Conservation (phyloP, 192 early-diverging fungal species). For the Phlyctochytrium bullatum region DNA sequence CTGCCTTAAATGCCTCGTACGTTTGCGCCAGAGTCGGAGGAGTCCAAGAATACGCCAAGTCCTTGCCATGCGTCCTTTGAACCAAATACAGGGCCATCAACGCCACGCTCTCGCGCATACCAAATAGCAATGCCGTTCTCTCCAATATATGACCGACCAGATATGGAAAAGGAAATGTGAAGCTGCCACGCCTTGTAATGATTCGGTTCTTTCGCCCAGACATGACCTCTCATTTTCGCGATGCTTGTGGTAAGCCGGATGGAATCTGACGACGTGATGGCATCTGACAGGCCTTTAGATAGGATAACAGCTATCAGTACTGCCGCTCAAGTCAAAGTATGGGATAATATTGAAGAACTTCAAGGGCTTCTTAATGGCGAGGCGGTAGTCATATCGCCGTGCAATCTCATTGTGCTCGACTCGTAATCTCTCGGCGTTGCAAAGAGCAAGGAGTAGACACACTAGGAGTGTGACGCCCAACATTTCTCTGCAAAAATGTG, state of each 20-base stretch:
- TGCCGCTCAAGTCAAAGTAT: slow-evolving; percentile 20
- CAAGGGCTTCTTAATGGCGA: slow-evolving; percentile 39
- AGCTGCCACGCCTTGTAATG: slow-evolving; percentile 71
- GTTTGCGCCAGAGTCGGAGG: slow-evolving; percentile 31
- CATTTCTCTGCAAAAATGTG: neutral
- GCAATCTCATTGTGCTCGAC: slow-evolving; percentile 23
- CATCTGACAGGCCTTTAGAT: no score
- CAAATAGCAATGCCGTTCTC: slow-evolving; percentile 79
- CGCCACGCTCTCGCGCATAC: slow-evolving; percentile 61
- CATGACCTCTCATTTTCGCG: slow-evolving; percentile 47
- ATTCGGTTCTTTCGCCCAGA: slow-evolving; percentile 64
- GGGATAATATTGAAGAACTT: slow-evolving; percentile 32
- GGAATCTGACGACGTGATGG: slow-evolving; percentile 23
- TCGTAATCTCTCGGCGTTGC: no score
- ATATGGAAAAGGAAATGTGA: slow-evolving; percentile 58
- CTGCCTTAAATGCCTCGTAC: neutral
- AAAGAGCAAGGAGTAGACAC: no score
- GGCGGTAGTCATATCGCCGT: slow-evolving; percentile 34
- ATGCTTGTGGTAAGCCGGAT: slow-evolving; percentile 61
- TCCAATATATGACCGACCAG: slow-evolving; percentile 58
- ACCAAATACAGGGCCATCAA: slow-evolving; percentile 63
- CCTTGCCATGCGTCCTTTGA: slow-evolving; percentile 64
- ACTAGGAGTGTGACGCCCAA: no score
- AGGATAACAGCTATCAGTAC: slow-evolving; percentile 12
- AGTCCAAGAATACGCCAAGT: slow-evolving; percentile 66